phyloP scores from a whole-genome alignment of 306 rosid genomes.

The Luffa acutangula region DNA sequence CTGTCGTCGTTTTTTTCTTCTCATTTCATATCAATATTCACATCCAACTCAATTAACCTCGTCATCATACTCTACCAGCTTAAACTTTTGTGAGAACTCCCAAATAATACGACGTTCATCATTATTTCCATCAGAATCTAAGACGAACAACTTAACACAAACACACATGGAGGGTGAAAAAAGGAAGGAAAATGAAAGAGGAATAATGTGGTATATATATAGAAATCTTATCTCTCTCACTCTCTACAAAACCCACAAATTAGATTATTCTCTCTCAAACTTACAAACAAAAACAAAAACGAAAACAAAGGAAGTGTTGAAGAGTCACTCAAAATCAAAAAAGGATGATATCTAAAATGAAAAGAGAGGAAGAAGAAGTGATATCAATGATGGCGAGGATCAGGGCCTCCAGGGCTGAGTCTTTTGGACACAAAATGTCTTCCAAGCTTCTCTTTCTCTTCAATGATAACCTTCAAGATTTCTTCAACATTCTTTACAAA shows the following conservation, averaged over 20 bases:
- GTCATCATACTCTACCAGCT: not conserved
- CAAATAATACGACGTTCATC: too few species aligned
- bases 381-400: constrained; percentile 2
- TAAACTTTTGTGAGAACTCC: too few species aligned
- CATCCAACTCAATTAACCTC: not conserved
- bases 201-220: not conserved
- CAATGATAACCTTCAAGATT: not conserved
- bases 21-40: not conserved
- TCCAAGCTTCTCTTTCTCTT: constrained; percentile 6
- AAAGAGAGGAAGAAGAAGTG: not conserved
- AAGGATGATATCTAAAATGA: not conserved
- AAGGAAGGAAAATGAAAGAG: not conserved
- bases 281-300: not conserved
- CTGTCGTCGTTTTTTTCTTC: not conserved
- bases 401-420: constrained; percentile 9
- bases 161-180: not conserved
- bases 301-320: not conserved
- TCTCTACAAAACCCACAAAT: not conserved
- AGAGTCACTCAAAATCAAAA: not conserved
- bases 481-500: not conserved
- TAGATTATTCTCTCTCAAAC: not conserved
- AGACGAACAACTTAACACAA: not conserved
- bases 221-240: not conserved
- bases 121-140: too few species aligned
- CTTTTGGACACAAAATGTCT: constrained; percentile 1